Conservation (phyloP, 2,329 filamentous ascomycete genomes). For the Podosphaera fusca region DNA sequence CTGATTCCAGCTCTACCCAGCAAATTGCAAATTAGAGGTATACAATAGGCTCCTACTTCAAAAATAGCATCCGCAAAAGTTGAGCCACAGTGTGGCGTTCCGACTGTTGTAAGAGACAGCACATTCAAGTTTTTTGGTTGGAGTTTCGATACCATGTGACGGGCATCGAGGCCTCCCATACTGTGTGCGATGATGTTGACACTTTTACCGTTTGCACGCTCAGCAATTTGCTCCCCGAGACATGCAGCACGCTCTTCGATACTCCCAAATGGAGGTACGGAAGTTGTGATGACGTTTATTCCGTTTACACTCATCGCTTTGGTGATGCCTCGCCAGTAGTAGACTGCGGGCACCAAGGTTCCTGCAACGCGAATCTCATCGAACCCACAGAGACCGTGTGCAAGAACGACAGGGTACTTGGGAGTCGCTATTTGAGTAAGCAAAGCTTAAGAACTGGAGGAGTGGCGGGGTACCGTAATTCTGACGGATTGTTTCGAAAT, state of each 20-base stretch:
- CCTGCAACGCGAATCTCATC: slow-evolving; percentile 29
- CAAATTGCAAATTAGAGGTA: slow-evolving; percentile 31
- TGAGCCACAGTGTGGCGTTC: slow-evolving; percentile 18
- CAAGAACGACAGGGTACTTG: slow-evolving; percentile 38
- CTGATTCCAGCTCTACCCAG: slow-evolving; percentile 29
- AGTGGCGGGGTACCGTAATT: slow-evolving; percentile 24
- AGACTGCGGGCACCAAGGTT: slow-evolving; percentile 27
- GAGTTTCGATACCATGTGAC: slow-evolving; percentile 39
- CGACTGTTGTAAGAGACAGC: slow-evolving; percentile 18
- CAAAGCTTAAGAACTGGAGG: neutral
- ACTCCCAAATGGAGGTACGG: slow-evolving; percentile 35
- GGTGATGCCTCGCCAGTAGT: slow-evolving; percentile 43
- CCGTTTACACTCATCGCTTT: slow-evolving; percentile 30
- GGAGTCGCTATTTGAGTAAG: slow-evolving; percentile 21
- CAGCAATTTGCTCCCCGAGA: slow-evolving; percentile 30
- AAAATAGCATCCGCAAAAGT: slow-evolving; percentile 31
- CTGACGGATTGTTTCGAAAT: slow-evolving; percentile 34
- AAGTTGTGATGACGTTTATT: slow-evolving; percentile 32
- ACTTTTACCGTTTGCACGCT: slow-evolving; percentile 23
- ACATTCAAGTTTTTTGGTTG: slow-evolving; percentile 24
- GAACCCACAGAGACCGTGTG: slow-evolving; percentile 42
- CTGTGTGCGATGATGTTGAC: slow-evolving; percentile 59
- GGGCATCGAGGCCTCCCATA: slow-evolving; percentile 41
- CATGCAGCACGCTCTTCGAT: slow-evolving; percentile 36
- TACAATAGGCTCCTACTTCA: slow-evolving; percentile 21